These are phyloP conservation scores for Protomyces pachydermus DNA, from an alignment of 1,139 yeast species.

Conservation along the genomic window DNA sequence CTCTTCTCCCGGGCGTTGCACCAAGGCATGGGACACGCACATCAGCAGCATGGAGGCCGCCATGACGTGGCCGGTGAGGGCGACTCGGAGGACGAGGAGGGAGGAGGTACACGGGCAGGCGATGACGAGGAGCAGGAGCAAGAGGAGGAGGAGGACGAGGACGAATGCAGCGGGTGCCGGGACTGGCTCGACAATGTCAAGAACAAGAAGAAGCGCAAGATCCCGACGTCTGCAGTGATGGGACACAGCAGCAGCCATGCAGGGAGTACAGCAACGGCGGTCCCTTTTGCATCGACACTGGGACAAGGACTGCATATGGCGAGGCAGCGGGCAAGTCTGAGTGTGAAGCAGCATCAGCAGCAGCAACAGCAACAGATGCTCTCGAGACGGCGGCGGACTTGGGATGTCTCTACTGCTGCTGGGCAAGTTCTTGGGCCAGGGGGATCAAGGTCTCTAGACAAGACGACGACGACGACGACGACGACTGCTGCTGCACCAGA, in stretches of 20 bases:
- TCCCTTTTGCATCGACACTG: not conserved
- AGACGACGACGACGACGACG: not conserved
- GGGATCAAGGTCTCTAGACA: not conserved
- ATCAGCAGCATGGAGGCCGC: not conserved
- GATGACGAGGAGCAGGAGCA: constrained; percentile 7
- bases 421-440: not conserved
- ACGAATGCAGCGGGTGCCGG: constrained; percentile 19
- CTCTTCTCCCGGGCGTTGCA: not conserved
- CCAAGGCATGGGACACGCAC: not conserved
- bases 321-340: not conserved
- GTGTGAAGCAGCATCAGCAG: not conserved
- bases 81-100: not conserved
- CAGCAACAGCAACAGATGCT: not conserved
- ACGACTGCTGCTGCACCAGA: not conserved
- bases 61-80: not conserved
- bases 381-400: constrained; percentile 12
- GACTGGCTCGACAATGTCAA: constrained; percentile 25
- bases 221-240: constrained; percentile 23
- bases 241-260: constrained; percentile 8
- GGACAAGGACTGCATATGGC: not conserved
- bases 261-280: not conserved
- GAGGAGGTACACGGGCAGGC: not conserved
- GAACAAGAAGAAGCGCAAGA: constrained; percentile 32
- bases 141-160: constrained; percentile 17
- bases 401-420: constrained; percentile 16